Conservation (phyloP, 306 rosid species). For the Styphnolobium japonicum region DNA sequence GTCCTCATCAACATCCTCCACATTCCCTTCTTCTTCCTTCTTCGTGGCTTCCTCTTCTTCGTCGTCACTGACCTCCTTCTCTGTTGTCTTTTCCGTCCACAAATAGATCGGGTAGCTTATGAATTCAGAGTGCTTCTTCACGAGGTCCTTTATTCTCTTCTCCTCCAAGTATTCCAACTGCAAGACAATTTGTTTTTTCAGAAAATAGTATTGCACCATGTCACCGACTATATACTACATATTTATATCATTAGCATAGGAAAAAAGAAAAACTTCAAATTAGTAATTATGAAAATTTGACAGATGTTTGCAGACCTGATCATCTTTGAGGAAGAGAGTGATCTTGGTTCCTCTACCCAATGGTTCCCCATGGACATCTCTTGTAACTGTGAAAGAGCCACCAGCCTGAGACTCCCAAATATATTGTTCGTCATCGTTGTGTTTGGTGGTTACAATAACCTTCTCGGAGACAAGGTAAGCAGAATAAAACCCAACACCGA, state of each 20-base stretch:
- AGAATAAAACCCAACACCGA: slow-evolving; percentile 66
- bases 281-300: neutral
- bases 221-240: neutral
- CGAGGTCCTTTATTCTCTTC: slow-evolving; percentile 61
- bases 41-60: slow-evolving; percentile 51
- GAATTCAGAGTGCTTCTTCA: slow-evolving; percentile 68
- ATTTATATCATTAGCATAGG: too few relatives aligned
- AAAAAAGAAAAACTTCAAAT: neutral
- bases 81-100: slow-evolving; percentile 65
- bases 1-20: slow-evolving; percentile 55
- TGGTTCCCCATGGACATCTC: slow-evolving; percentile 53
- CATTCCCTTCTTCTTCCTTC: slow-evolving; percentile 48
- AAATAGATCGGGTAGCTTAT: slow-evolving; percentile 61
- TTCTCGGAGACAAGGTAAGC: slow-evolving; percentile 62
- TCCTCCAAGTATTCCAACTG: slow-evolving; percentile 67
- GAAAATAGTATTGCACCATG: neutral
- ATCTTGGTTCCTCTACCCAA: slow-evolving; percentile 69
- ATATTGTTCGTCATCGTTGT: slow-evolving; percentile 61
- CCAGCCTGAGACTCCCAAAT: slow-evolving; percentile 68
- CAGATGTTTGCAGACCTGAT: slow-evolving; percentile 34
- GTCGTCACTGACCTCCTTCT: slow-evolving; percentile 58
- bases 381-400: slow-evolving; percentile 58
- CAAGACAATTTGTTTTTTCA: neutral
- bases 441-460: slow-evolving; percentile 60
- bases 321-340: slow-evolving; percentile 61